phyloP scores from a whole-genome alignment of 2,329 filamentous ascomycete species.

The Pseudonectria foliicola region DNA sequence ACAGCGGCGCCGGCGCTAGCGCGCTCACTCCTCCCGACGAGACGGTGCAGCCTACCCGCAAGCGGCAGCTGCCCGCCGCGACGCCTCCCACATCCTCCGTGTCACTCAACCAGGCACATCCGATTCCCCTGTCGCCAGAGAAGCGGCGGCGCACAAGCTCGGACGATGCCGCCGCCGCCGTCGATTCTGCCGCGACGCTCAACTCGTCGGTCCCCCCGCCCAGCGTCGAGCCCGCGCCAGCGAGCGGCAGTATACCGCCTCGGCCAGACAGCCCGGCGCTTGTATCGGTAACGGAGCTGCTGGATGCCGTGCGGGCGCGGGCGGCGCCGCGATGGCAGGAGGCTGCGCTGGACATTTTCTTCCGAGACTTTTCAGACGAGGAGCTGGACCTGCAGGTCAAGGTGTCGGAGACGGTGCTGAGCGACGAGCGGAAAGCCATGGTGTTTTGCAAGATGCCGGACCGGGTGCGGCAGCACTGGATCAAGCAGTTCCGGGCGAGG shows the following conservation, averaged over 20 bases:
- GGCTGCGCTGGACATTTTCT: slow-evolving; percentile 52
- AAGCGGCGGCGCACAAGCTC: slow-evolving; percentile 28
- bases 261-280: slow-evolving; percentile 14
- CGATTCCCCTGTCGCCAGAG: slow-evolving; percentile 25
- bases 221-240: slow-evolving; percentile 11
- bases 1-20: slow-evolving; percentile 28
- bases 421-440: slow-evolving; percentile 54
- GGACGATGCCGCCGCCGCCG: slow-evolving; percentile 19
- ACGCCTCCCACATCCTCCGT: slow-evolving; percentile 14
- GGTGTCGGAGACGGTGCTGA: slow-evolving; percentile 50
- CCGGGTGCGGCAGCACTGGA: slow-evolving; percentile 47
- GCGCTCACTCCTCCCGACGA: slow-evolving; percentile 52
- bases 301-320: slow-evolving; percentile 34
- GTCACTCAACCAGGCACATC: slow-evolving; percentile 19
- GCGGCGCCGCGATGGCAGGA: slow-evolving; percentile 45
- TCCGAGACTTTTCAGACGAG: slow-evolving; percentile 50
- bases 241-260: slow-evolving; percentile 10
- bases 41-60: slow-evolving; percentile 34
- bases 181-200: slow-evolving; percentile 15
- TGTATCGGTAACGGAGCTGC: slow-evolving; percentile 23
- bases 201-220: slow-evolving; percentile 24
- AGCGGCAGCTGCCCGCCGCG: slow-evolving; percentile 29
- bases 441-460: slow-evolving; percentile 56
- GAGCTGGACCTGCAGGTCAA: slow-evolving; percentile 53
- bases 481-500: slow-evolving; percentile 43